Base-by-base conservation (phyloP, 2,329 filamentous ascomycete genomes). In the Ramularia collo-cygni region DNA sequence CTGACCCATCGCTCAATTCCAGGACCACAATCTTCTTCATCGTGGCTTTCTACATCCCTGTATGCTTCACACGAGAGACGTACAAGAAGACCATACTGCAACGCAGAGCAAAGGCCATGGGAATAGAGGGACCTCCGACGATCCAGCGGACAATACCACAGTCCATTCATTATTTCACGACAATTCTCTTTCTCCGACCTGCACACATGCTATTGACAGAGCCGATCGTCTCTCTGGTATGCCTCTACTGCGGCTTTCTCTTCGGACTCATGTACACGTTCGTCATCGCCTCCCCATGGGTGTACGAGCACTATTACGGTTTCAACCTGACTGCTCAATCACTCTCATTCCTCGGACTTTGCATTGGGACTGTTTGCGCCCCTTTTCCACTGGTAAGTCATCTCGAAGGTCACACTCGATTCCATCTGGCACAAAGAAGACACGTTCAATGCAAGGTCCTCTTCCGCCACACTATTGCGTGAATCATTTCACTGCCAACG, bases 241-340 rank as follows among this genome's bases (percentile, higher is more conserved):
- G 61, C 35, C 38, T 63, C 8, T 65, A 67, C 42, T 56, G 55
- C 28, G 56, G 59, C 10, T 61, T 67, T 42, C 53, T 65, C 21
- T 61, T 64, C 39, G 63, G 59, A n/a, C 57, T 65, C n/a, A 50
- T 65, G 18, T 67, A 67, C 49, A 53, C 61, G 10, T 67, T 65
- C 50, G 60, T 67, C 37, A 61, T 64, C 13, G 61, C 62, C 4
- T 59, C 53, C 12, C 54, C 59, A 3, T 59, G 54, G 40, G 51
- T 62, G 29, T 63, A 55, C 38, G 17, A 46, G 16, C 41, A 39
- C 13, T 43, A 44, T 28, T 59, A 60, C 35, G 44, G 38, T 38
- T 60, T 58, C 42, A 47, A 35, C 17, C 47, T 46, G 26, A 57
- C 31, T 49, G 28, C 54, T 9, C 50, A 65, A 2, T 56, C 58